Evolutionary conservation across 2,329 filamentous ascomycete genomes (phyloP).

Genomic region (Lanzia echinophila): DNA sequence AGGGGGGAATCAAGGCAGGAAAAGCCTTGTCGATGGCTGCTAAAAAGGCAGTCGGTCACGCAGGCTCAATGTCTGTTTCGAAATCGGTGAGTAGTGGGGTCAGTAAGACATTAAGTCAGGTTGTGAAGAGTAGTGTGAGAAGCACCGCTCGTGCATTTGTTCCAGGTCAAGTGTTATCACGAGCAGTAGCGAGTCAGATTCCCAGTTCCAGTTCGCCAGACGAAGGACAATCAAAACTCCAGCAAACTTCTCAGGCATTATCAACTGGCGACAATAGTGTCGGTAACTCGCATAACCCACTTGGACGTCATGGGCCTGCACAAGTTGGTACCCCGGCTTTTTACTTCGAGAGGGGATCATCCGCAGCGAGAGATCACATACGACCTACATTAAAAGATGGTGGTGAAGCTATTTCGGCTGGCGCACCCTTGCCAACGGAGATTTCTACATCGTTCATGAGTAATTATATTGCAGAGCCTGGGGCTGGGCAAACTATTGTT

Average conservation of each 20-base stretch:
- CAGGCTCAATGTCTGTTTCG: not conserved
- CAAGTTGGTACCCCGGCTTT: constrained; percentile 1
- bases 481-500: not conserved
- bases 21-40: not conserved
- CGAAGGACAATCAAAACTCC: not conserved
- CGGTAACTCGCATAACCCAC: not conserved
- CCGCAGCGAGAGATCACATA: not conserved
- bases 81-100: not conserved
- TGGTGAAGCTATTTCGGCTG: not conserved
- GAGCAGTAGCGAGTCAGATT: not conserved
- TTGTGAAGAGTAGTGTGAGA: not conserved
- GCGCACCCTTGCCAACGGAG: not conserved
- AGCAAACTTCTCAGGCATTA: not conserved
- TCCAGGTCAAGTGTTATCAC: not conserved
- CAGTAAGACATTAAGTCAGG: not conserved
- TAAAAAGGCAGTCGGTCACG: not conserved
- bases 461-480: not conserved
- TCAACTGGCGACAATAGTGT: not conserved
- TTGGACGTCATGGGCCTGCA: not conserved
- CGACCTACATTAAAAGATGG: not conserved
- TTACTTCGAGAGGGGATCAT: constrained; percentile 3
- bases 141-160: not conserved
- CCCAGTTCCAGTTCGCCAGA: not conserved
- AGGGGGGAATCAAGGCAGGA: not conserved
- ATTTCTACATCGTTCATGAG: not conserved